These are phyloP conservation scores for Calocybe gangraenosa DNA, from an alignment of 768 basidiomycete species.

Conservation along the genomic window DNA sequence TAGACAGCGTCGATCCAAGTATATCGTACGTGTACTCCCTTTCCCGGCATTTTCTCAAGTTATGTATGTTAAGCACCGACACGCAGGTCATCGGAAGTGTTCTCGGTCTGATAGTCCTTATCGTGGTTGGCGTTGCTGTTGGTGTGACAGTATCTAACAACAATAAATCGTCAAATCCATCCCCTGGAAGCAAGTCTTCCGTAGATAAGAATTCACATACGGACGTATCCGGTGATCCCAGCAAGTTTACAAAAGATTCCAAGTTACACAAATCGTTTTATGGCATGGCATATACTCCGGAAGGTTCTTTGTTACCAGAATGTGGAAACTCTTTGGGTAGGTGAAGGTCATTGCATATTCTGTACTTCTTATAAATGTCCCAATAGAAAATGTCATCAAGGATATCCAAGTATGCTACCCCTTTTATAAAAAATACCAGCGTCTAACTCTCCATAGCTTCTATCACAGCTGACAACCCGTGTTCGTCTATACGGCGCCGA, in stretches of 20 bases:
- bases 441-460: conserved; percentile 39
- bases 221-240: conserved; percentile 45
- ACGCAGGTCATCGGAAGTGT: conserved; percentile 49
- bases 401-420: conserved; percentile 58
- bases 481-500: conserved; percentile 84
- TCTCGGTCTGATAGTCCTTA: conserved; percentile 44
- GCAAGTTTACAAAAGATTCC: conserved; percentile 63
- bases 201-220: conserved; percentile 12
- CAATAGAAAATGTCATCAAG: conserved; percentile 52
- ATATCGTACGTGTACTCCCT: conserved; percentile 43
- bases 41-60: conserved; percentile 1
- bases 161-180: conserved; percentile 27
- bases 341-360: conserved; percentile 8
- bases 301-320: conserved; percentile 59
- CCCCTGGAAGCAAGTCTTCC: conserved; percentile 3
- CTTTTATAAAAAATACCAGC: background rate
- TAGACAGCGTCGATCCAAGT: conserved; percentile 42
- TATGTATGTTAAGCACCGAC: background rate
- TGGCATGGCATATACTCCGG: conserved; percentile 84
- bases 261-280: conserved; percentile 72
- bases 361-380: background rate
- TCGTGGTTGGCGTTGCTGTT: conserved; percentile 51
- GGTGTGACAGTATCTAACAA: conserved; percentile 64
- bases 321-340: conserved; percentile 54
- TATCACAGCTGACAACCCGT: conserved; percentile 81